Evolutionary conservation across 257 asterid species (phyloP).

Genomic region (Solanum arcanum): DNA sequence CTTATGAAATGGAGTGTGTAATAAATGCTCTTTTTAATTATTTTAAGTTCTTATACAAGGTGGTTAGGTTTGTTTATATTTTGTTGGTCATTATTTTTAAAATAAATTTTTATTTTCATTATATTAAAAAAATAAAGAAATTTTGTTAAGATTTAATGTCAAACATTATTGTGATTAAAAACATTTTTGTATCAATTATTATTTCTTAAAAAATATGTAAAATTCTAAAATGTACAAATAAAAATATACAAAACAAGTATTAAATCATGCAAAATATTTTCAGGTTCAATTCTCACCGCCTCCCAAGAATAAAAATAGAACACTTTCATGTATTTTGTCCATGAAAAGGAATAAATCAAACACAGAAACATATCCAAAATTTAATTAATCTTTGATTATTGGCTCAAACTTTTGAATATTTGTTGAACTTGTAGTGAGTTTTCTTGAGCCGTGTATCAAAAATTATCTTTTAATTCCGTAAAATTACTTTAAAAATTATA

Average conservation of each 20-base stretch:
- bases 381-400: neutral
- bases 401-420: neutral
- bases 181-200: too few species aligned
- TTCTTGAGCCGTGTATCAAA: neutral
- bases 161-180: neutral
- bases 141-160: too few species aligned
- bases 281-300: neutral
- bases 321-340: neutral
- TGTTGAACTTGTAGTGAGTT: neutral
- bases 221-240: too few species aligned
- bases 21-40: too few species aligned
- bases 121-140: too few species aligned
- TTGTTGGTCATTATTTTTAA: too few species aligned
- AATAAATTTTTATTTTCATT: too few species aligned
- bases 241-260: neutral
- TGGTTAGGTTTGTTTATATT: neutral
- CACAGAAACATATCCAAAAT: neutral
- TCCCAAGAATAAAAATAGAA: neutral
- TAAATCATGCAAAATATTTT: neutral
- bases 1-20: neutral
- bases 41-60: neutral
- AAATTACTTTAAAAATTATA: neutral
- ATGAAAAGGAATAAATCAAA: neutral
- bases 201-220: accelerated
- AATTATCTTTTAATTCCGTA: neutral